Evolutionary conservation across 257 asterid genomes (phyloP), one percentile per base, ranked within the genome.

Genomic region (Marsdenia floribunda): DNA sequence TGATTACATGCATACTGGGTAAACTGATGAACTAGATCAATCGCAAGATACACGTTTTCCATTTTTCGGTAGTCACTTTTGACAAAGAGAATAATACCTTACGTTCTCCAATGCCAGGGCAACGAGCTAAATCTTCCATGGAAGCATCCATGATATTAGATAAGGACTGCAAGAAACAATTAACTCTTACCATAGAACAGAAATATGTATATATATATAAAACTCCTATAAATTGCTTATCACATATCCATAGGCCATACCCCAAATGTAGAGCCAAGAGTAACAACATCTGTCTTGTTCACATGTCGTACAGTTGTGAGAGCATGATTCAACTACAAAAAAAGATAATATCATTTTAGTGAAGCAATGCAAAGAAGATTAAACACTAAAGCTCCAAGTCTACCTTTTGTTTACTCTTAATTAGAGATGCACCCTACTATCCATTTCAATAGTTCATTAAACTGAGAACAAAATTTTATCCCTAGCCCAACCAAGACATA

Each of bases 81-180:
- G 33, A 66, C 18, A 40, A 68, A 66, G n/a, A 73, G 37, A 72
- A 60, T 85, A 72, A 60, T 85, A 90, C 98, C 99, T 95, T 95
- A 80, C 89, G 89, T 75, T 95, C 99, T 81, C 99, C 99, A 78
- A 95, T 92, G 78, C 98, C 98, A 1, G 97, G 99, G 88, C 99
- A 95, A 80, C 96, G 96, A 67, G 98, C 96, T 73, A 95, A 88
- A 82, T 92, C 99, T 81, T 95, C 98, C 98, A 95, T 92, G 55
- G 99, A 90, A 75, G 98, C 96, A 73, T 95, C 99, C 99, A 95
- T 92, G 78, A 92, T 85, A 75, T 88, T 85, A 50, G 96, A 84
- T 64, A 90, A 92, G 66, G 99, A 95, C 97, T 95, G 87, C 77
- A 80, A 68, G 59, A 73, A 46, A 21, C 6, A 37, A 33, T 11